Percentiles rank a stretch among this genome's conserved stretches.
Conservation (phyloP, 2,329 filamentous ascomycete species). For the Eutypa lata region DNA sequence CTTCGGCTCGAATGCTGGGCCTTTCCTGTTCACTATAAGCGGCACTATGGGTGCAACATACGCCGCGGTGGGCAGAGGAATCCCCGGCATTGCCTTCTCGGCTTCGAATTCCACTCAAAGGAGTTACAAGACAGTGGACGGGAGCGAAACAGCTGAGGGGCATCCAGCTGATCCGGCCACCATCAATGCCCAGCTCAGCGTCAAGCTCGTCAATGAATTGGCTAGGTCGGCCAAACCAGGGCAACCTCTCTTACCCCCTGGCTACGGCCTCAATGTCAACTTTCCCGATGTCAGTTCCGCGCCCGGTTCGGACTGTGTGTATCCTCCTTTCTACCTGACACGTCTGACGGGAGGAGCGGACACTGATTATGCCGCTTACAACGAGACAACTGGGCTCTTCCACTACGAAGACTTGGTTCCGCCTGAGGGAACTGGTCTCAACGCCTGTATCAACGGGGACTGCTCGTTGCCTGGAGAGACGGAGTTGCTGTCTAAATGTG, state of each 20-base stretch:
- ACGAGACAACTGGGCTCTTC: constrained; percentile 42
- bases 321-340: constrained; percentile 28
- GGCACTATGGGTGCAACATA: constrained; percentile 51
- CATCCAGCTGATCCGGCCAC: constrained; percentile 24
- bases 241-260: constrained; percentile 39
- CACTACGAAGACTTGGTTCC: constrained; percentile 33
- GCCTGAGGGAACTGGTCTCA: constrained; percentile 37
- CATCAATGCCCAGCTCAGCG: constrained; percentile 37
- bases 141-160: constrained; percentile 39
- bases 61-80: constrained; percentile 42
- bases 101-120: constrained; percentile 34
- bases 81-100: constrained; percentile 49
- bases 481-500: constrained; percentile 21
- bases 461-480: constrained; percentile 50
- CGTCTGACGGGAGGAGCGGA: constrained; percentile 47
- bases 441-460: constrained; percentile 49
- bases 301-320: constrained; percentile 30
- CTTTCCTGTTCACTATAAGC: constrained; percentile 50
- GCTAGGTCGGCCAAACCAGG: constrained; percentile 27
- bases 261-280: constrained; percentile 52
- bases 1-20: constrained; percentile 50
- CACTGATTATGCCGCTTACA: constrained; percentile 42
- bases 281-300: constrained; percentile 40
- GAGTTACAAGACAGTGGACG: constrained; percentile 34
- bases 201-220: constrained; percentile 42